These are phyloP conservation scores for Plasmodium adleri DNA, from an alignment of 169 alveolate genomes.

Conservation along the genomic window DNA sequence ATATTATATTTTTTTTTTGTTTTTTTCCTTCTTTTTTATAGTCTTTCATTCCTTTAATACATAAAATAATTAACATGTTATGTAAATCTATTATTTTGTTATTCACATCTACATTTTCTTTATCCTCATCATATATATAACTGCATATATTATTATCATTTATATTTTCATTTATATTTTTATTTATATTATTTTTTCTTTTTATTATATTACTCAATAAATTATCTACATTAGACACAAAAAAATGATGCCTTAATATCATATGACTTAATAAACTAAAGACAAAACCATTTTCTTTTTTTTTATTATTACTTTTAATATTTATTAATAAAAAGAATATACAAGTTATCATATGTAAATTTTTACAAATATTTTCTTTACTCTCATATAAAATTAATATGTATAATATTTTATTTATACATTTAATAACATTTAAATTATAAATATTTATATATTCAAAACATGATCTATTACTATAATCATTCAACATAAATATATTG, in stretches of 20 bases:
- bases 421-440: no score
- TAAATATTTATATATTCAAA: no score
- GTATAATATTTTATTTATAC: slow-evolving; percentile 2
- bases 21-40: not conserved
- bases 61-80: slow-evolving; percentile 42
- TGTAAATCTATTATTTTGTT: slow-evolving; percentile 35
- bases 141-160: not conserved
- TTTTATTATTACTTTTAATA: slow-evolving; percentile 1
- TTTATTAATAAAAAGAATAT: slow-evolving; percentile 40
- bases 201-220: slow-evolving; percentile 5
- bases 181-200: not conserved
- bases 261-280: slow-evolving; percentile 18
- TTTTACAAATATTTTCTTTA: slow-evolving; percentile 40
- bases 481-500: no score
- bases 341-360: slow-evolving; percentile 37
- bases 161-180: not conserved
- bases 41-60: slow-evolving; percentile 51
- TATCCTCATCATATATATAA: slow-evolving; percentile 18
- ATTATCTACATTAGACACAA: slow-evolving; percentile 5
- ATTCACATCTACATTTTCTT: slow-evolving; percentile 18
- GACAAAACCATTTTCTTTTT: not conserved
- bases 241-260: slow-evolving; percentile 24
- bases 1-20: not conserved
- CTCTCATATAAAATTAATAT: slow-evolving; percentile 20
- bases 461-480: no score